Base-by-base conservation (phyloP, 768 basidiomycete genomes). In the Russula compacta region DNA sequence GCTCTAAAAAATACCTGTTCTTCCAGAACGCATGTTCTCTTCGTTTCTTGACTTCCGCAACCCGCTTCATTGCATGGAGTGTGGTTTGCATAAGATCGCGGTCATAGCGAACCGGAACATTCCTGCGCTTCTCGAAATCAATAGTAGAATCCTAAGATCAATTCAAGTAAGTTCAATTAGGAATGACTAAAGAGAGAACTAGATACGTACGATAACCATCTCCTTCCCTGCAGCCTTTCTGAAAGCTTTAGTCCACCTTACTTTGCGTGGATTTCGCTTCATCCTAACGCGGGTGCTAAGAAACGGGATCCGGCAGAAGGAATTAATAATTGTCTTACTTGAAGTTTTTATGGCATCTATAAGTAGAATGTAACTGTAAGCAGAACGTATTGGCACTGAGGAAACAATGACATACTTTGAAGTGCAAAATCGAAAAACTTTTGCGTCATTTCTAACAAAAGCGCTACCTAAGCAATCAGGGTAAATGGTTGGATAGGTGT, bases 241-340 rank as follows among this genome's bases (percentile, higher is more conserved):
- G 81, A 99, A 99, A 21, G 97, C 97, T 74, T 99, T 99, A 48
- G 97, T 99, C 97, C 97, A 99, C 68, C 92, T 81, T 40, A 99
- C 95, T 75, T 99, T 99, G 63, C 97, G 86, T 48, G 97, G 97
- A 76, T 98, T 99, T 42, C 97, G 89, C 79, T 98, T 98, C 97
- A 98, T 98, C 75, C 93, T 95, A 67, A 5, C 29, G 47, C 57
- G 19, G 56, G 29, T 15, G 54, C 36, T 53, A 32, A 51, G 60
- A 36, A 24, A 8, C 29, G 12, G 15, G 52, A 21, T 10, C 19
- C 17, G 11, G 50, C 12, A 24, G 24, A 17, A 48, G 40, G 39
- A n/a, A 52, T 56, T 5, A 17, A 10, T 32, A 19, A 21, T 43
- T 6, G 0, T 71, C 82, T 66, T 69, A 92, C 93, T 99, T 99